A percentile compares a stretch with the other conserved stretches of the same genome.
phyloP scores from a whole-genome alignment of 108 stramenopile species.

The Cyclotella baltica region DNA sequence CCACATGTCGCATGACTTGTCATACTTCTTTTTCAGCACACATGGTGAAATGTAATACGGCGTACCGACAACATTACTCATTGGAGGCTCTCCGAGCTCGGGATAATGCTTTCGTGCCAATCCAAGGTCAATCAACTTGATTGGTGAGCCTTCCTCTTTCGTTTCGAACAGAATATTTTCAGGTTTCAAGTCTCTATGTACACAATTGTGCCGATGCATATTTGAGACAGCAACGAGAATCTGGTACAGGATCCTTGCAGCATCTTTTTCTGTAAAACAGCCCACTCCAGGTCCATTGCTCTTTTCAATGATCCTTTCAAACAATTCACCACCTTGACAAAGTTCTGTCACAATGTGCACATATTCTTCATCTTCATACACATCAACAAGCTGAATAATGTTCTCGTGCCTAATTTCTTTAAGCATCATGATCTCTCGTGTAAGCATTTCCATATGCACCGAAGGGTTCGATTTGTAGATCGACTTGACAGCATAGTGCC shows the following conservation, averaged over 20 bases:
- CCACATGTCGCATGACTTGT: slow-evolving; percentile 78
- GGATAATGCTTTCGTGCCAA: slow-evolving; percentile 59
- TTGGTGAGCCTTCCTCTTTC: slow-evolving; percentile 58
- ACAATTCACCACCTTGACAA: slow-evolving; percentile 83
- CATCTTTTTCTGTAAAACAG: slow-evolving; percentile 66
- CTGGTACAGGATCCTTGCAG: slow-evolving; percentile 57
- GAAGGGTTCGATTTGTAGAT: slow-evolving; percentile 29
- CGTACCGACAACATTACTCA: slow-evolving; percentile 79
- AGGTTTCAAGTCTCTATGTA: slow-evolving; percentile 68
- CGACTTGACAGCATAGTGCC: slow-evolving; percentile 48
- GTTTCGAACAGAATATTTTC: slow-evolving; percentile 50
- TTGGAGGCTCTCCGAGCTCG: slow-evolving; percentile 16
- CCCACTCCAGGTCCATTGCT: slow-evolving; percentile 18
- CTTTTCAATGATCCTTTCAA: slow-evolving; percentile 76
- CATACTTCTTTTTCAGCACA: slow-evolving; percentile 55
- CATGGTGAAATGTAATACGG: slow-evolving; percentile 93
- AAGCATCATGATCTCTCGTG: slow-evolving; percentile 62
- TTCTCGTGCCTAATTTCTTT: slow-evolving; percentile 67
- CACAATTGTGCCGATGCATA: slow-evolving; percentile 74
- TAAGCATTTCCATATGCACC: slow-evolving; percentile 24
- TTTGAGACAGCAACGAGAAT: slow-evolving; percentile 74
- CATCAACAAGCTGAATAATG: slow-evolving; percentile 78
- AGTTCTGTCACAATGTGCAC: slow-evolving; percentile 86
- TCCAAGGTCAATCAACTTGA: slow-evolving; percentile 95
- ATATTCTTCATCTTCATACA: slow-evolving; percentile 74